Conservation (phyloP, 495 filamentous ascomycete genomes). For the Diplogelasinospora grovesii region DNA sequence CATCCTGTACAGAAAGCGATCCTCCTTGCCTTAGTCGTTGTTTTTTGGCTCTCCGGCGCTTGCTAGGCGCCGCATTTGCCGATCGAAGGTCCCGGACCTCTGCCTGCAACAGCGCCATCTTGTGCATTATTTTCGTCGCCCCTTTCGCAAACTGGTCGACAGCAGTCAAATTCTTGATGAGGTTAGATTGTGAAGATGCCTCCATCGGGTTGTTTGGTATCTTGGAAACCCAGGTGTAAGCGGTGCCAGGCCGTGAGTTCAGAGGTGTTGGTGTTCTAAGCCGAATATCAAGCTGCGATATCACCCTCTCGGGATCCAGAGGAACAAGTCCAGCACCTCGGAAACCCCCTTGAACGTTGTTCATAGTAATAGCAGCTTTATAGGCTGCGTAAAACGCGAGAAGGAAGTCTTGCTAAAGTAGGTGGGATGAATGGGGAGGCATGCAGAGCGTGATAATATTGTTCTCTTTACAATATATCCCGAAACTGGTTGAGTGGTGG, state of each 20-base stretch:
- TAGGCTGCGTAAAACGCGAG: slow-evolving; percentile 5
- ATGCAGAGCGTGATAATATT: slow-evolving; percentile 14
- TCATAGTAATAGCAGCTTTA: neutral
- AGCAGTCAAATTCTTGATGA: neutral
- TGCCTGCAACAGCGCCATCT: neutral
- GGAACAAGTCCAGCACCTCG: slow-evolving; percentile 10
- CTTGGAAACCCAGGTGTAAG: neutral
- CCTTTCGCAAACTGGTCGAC: neutral
- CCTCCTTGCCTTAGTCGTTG: slow-evolving; percentile 1
- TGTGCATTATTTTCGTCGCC: neutral
- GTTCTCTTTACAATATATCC: slow-evolving; percentile 7
- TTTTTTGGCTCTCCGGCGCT: slow-evolving; percentile 8
- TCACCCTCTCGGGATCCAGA: slow-evolving; percentile 9
- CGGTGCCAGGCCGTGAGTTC: neutral
- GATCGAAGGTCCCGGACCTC: neutral
- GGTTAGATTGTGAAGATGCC: neutral
- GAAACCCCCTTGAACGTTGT: slow-evolving; percentile 8
- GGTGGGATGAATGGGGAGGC: slow-evolving; percentile 12
- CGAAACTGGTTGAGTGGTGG: slow-evolving; percentile 11
- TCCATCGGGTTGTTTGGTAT: slow-evolving; percentile 1
- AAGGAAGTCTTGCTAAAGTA: slow-evolving; percentile 13
- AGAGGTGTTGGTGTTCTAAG: slow-evolving; percentile 4
- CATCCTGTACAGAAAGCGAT: slow-evolving; percentile 6
- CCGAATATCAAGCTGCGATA: slow-evolving; percentile 6
- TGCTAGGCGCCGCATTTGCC: slow-evolving; percentile 1